Percentiles rank a stretch among this genome's conserved stretches.
phyloP scores from a whole-genome alignment of 1,139 yeast species.

The Blastobotrys elegans region DNA sequence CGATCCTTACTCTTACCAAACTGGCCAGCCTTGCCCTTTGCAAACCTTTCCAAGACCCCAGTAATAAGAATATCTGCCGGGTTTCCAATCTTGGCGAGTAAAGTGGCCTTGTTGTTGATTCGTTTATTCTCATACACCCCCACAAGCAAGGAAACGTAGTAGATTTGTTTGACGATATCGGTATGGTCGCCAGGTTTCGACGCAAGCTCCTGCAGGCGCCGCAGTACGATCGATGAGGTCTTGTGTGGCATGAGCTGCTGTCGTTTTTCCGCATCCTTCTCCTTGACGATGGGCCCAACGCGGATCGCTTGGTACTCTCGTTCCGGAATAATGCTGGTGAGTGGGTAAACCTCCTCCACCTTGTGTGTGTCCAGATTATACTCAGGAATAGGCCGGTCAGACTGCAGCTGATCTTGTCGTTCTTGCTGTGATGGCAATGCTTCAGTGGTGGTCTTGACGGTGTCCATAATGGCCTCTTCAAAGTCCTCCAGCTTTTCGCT shows the following conservation, averaged over 20 bases:
- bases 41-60: slow-evolving; percentile 64
- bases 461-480: slow-evolving; percentile 77
- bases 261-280: slow-evolving; percentile 45
- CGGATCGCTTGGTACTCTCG: slow-evolving; percentile 62
- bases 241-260: slow-evolving; percentile 58
- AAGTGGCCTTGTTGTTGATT: slow-evolving; percentile 51
- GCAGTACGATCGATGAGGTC: slow-evolving; percentile 50
- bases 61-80: slow-evolving; percentile 74
- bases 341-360: slow-evolving; percentile 78
- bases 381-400: slow-evolving; percentile 78
- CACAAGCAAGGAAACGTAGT: slow-evolving; percentile 71
- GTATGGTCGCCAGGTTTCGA: slow-evolving; percentile 38
- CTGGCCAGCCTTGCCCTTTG: slow-evolving; percentile 58
- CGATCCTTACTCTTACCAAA: slow-evolving; percentile 63
- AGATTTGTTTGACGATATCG: slow-evolving; percentile 61
- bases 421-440: slow-evolving; percentile 67
- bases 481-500: slow-evolving; percentile 69
- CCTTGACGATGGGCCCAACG: slow-evolving; percentile 51
- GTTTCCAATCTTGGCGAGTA: slow-evolving; percentile 56
- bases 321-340: slow-evolving; percentile 63
- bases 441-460: slow-evolving; percentile 65
- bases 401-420: slow-evolving; percentile 48
- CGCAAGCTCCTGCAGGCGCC: slow-evolving; percentile 39
- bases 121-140: slow-evolving; percentile 78
- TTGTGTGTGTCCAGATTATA: slow-evolving; percentile 71